Percentiles rank a stretch among this genome's conserved stretches.
Conservation (phyloP, 768 basidiomycete genomes). For the Strobilomyces dryophilus region DNA sequence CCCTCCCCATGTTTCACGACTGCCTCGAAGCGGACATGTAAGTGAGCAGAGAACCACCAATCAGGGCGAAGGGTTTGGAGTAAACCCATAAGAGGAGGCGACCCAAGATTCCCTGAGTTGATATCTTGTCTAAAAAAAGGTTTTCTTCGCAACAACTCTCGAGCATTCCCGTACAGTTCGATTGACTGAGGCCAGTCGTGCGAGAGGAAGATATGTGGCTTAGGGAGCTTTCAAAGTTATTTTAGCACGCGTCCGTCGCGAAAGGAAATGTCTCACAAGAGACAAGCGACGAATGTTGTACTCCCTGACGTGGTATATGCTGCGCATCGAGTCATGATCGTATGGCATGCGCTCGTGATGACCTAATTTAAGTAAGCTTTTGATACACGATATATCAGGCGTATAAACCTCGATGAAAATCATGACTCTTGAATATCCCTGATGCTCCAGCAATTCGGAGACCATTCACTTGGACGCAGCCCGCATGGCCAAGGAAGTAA, state of each 20-base stretch:
- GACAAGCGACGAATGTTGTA: slow-evolving; percentile 78
- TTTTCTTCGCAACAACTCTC: slow-evolving; percentile 65
- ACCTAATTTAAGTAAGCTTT: slow-evolving; percentile 39
- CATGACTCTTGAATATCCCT: slow-evolving; percentile 81
- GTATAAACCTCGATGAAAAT: slow-evolving; percentile 63
- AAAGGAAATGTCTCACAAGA: slow-evolving; percentile 42
- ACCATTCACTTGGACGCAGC: slow-evolving; percentile 84
- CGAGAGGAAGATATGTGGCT: slow-evolving; percentile 78
- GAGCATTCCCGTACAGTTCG: slow-evolving; percentile 72
- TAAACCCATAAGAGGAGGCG: slow-evolving; percentile 79
- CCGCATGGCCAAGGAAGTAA: slow-evolving; percentile 91
- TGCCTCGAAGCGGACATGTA: slow-evolving; percentile 87
- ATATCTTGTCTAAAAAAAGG: slow-evolving; percentile 75
- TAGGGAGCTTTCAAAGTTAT: slow-evolving; percentile 42
- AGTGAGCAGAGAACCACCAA: slow-evolving; percentile 93
- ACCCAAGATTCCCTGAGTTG: slow-evolving; percentile 65
- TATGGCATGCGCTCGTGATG: slow-evolving; percentile 84
- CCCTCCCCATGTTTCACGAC: slow-evolving; percentile 42
- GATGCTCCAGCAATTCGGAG: slow-evolving; percentile 86
- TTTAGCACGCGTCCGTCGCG: not conserved
- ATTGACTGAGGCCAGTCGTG: slow-evolving; percentile 96
- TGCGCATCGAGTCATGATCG: slow-evolving; percentile 63
- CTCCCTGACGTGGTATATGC: slow-evolving; percentile 88
- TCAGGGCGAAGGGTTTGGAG: slow-evolving; percentile 66
- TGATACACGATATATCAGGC: not conserved